Evolutionary conservation across 2,329 filamentous ascomycete genomes (phyloP), one percentile per base, ranked within the genome.

Genomic region (Apiospora saccharicola): DNA sequence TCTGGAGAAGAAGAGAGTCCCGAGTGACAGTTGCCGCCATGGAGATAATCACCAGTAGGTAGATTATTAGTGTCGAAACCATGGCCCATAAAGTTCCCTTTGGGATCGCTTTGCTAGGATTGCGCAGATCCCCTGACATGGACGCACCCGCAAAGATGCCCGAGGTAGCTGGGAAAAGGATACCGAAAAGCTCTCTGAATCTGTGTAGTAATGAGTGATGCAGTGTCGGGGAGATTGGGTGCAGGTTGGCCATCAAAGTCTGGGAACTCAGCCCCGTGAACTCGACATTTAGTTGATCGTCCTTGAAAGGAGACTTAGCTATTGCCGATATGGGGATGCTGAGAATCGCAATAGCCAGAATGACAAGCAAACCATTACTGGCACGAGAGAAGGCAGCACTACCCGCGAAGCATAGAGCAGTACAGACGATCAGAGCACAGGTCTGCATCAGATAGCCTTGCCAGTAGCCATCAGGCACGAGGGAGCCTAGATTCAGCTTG

Each of bases 101-200:
- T 0, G 94, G 94, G 70, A 97, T 97, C 0, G 94, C 90, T 80
- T 91, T 94, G 85, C 93, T 96, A 0, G 94, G 94, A 74, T 94
- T 92, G 74, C 89, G 92, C 69, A 97, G 82, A 79, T 97, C 94
- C 24, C 94, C 94, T 10, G 94, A 97, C 94, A 97, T 97, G 76
- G 93, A 96, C 8, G 94, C 94, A 24, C 95, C 95, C 73, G 90
- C 87, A 80, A 90, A 89, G 74, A 89, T 90, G 34, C 88, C 87
- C 3, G 84, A 88, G 0, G 87, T 89, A 30, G 87, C 86, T 47
- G 94, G 94, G 77, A 96, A 97, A 1, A 97, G 83, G 74, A 97
- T 94, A 2, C 94, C 95, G 82, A 97, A 97, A 12, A 97, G 85
- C 75, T 94, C 90, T 74, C 95, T 92, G 76, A 95, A 97, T 19